Base-by-base conservation (phyloP, 108 stramenopile genomes). In the Fragilariopsis cylindrus region DNA sequence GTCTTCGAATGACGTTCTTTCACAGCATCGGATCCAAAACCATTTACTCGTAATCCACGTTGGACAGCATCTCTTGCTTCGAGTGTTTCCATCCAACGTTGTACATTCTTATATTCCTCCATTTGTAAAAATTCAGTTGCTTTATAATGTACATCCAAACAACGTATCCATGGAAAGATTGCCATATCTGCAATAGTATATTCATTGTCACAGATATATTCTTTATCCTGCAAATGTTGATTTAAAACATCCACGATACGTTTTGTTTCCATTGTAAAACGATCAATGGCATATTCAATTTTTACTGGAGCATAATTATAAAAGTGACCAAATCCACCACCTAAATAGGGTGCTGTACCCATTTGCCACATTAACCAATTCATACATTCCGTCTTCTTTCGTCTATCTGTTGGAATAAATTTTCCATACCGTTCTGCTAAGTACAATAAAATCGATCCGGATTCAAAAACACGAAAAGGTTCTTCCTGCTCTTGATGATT, bases 341-440 rank as follows among this genome's bases (percentile, higher is more conserved):
- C 92, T 8, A 94, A 49, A 65, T 90, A 89, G 11, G 90, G 89
- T 9, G 79, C 90, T 40, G 77, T 69, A 3, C 90, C 94, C 72
- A 90, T 82, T 63, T 90, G 84, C 90, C 92, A 97, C 72, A 93
- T 87, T 7, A 97, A 78, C 96, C 96, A 97, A 71, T 93, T 92
- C 57, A 95, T 55, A 58, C 63, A 58, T 73, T 85, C 81, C 39
- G 72, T 72, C n/a, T 77, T 71, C 18, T 53, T 57, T 13, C 49
- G 48, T 12, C 41, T 13, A 65, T 69, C 76, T 19, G 49, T 75
- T 9, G 93, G 90, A 15, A 92, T 18, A 55, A 94, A 89, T 9
- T 65, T 56, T 9, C 54, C 76, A 47, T 72, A 79, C 55, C 85
- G 87, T 60, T 97, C 96, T 21, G 85, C 87, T 46, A 97, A 70